Evolutionary conservation across 176 grass and related monocot genomes (phyloP).

Genomic region (Lolium rigidum): DNA sequence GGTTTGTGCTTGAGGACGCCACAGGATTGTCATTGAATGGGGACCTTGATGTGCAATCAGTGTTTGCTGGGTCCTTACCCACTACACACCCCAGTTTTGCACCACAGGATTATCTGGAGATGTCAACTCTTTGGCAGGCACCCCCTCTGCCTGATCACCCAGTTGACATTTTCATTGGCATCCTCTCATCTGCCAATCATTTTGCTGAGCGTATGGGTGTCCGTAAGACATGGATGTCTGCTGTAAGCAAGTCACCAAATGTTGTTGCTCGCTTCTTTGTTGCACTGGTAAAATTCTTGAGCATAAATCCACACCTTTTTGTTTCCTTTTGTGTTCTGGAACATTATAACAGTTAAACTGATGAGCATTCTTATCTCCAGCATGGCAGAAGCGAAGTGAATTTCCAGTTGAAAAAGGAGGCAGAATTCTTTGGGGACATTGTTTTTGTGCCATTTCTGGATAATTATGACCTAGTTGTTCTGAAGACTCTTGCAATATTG

Average conservation of each 20-base stretch:
- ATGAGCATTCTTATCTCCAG: slow-evolving; percentile 44
- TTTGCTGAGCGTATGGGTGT: slow-evolving; percentile 85
- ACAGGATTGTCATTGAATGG: slow-evolving; percentile 72
- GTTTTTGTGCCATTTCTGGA: slow-evolving; percentile 83
- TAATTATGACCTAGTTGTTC: slow-evolving; percentile 82
- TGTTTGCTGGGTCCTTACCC: slow-evolving; percentile 75
- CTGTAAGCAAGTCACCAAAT: slow-evolving; percentile 56
- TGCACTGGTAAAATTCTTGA: slow-evolving; percentile 68
- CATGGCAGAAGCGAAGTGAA: slow-evolving; percentile 83
- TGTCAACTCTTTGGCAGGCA: slow-evolving; percentile 64
- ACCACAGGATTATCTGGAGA: slow-evolving; percentile 66
- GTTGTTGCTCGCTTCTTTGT: slow-evolving; percentile 76
- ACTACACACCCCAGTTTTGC: slow-evolving; percentile 66
- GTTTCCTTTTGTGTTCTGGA: too few relatives aligned
- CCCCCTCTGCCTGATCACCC: slow-evolving; percentile 57
- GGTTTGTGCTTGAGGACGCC: slow-evolving; percentile 86
- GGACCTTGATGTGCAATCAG: slow-evolving; percentile 73
- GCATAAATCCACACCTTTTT: not conserved
- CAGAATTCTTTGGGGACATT: slow-evolving; percentile 88
- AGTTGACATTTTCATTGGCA: slow-evolving; percentile 82
- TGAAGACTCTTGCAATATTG: slow-evolving; percentile 91
- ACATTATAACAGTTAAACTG: too few relatives aligned
- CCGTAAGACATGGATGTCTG: slow-evolving; percentile 87
- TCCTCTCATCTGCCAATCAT: slow-evolving; percentile 83
- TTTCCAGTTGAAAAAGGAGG: slow-evolving; percentile 69